phyloP scores from a whole-genome alignment of 108 stramenopile genomes.

The Phaeodactylum tricornutum region DNA sequence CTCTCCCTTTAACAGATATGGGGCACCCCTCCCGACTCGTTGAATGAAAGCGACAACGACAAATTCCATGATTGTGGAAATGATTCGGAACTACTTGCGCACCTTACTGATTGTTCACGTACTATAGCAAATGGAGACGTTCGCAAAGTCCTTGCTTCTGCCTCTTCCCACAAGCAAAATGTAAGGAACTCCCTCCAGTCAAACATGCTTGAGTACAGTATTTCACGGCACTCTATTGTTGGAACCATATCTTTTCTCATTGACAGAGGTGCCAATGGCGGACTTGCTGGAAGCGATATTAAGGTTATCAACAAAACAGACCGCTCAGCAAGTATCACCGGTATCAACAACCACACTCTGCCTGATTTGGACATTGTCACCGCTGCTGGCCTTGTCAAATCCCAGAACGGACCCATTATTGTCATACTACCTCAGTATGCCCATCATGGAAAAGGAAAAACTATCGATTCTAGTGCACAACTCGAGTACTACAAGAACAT shows the following conservation, averaged over 20 bases:
- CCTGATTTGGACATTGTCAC: conserved; percentile 10
- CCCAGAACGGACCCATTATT: conserved; percentile 13
- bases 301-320: conserved; percentile 9
- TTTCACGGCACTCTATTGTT: too few species aligned
- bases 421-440: conserved; percentile 20
- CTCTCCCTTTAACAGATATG: too few species aligned
- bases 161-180: too few species aligned
- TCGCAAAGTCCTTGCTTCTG: too few species aligned
- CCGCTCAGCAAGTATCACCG: conserved; percentile 10
- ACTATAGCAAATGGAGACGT: too few species aligned
- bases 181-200: too few species aligned
- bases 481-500: background rate
- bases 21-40: too few species aligned
- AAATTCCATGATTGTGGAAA: too few species aligned
- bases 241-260: conserved; percentile 6
- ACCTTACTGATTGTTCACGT: too few species aligned
- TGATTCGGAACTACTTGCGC: too few species aligned
- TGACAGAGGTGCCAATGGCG: conserved; percentile 28
- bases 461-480: conserved; percentile 16
- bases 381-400: conserved; percentile 8
- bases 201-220: too few species aligned
- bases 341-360: conserved; percentile 21
- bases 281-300: conserved; percentile 11
- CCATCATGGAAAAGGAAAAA: background rate
- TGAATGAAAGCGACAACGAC: too few species aligned